Base-by-base conservation (phyloP, 371 early-diverging fungal species). In the Mortierella sp. region DNA sequence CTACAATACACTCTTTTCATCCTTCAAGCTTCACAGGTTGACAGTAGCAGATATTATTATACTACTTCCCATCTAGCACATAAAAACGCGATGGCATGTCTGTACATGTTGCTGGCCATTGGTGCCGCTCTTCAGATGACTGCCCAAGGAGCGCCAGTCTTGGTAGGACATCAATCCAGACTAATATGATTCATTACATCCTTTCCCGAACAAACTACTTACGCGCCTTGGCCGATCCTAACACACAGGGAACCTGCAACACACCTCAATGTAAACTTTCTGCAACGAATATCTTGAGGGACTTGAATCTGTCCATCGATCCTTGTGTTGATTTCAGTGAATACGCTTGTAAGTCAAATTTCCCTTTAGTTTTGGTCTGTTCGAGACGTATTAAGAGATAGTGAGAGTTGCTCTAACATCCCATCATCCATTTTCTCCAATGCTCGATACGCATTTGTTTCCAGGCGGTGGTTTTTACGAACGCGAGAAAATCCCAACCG, bases 401-500 rank as follows among this genome's bases (percentile, higher is more conserved):
- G n/a, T n/a, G n/a, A n/a, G n/a, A n/a, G n/a, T n/a, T n/a, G n/a
- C n/a, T n/a, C n/a, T n/a, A n/a, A n/a, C n/a, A n/a, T n/a, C n/a
- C n/a, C n/a, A n/a, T n/a, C n/a, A n/a, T n/a, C n/a, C n/a, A n/a
- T n/a, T n/a, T n/a, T n/a, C n/a, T n/a, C n/a, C n/a, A n/a, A n/a
- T n/a, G n/a, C n/a, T n/a, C n/a, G n/a, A n/a, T n/a, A n/a, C n/a
- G n/a, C n/a, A n/a, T 1, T 34, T 34, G 37, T 14, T 34, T 19
- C 11, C 7, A 57, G 57, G 57, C 28, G 57, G 57, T 24, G 57
- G 43, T 17, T 57, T 57, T n/a, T 47, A 34, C 34, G 48, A 46
- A 21, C 57, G 57, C 34, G 37, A 31, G 23, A 8, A 12, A 4
- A 56, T 56, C 14, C 46, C 56, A 34, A 21, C 42, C 3, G 56